Evolutionary conservation across 108 stramenopile genomes (phyloP).

Genomic region (Nannochloropsis granulata): DNA sequence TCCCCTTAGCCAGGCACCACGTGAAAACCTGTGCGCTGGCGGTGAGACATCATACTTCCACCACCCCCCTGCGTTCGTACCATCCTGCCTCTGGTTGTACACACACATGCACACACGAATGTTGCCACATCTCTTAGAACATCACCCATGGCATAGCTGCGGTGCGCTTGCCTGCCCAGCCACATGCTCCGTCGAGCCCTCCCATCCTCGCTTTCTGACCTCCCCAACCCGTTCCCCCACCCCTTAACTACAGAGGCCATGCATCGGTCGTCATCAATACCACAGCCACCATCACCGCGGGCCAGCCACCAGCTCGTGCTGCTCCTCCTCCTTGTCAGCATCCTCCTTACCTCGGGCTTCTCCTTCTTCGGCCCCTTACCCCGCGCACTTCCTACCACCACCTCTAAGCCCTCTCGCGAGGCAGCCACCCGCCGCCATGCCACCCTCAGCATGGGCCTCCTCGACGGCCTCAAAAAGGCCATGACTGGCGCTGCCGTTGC

Average conservation of each 20-base stretch:
- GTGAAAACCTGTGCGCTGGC: too few species aligned
- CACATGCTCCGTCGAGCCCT: too few species aligned
- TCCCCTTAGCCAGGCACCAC: too few species aligned
- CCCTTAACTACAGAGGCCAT: neutral
- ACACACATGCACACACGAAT: too few species aligned
- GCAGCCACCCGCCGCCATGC: neutral
- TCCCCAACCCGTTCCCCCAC: neutral
- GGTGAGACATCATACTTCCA: too few species aligned
- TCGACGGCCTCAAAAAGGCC: conserved; percentile 55
- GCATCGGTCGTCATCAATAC: neutral
- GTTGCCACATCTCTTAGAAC: too few species aligned
- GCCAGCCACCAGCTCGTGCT: neutral
- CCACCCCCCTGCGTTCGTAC: too few species aligned
- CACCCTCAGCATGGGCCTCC: conserved; percentile 49
- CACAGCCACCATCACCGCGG: neutral
- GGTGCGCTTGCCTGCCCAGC: too few species aligned
- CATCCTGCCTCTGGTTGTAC: too few species aligned
- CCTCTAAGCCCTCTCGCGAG: neutral
- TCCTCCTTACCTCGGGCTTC: neutral
- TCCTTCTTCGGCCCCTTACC: neutral
- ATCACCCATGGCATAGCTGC: too few species aligned
- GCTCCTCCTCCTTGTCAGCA: neutral
- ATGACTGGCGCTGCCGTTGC: neutral
- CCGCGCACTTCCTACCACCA: neutral
- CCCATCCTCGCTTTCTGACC: too few species aligned